Percentiles rank a stretch among this genome's conserved stretches.
These are phyloP conservation scores for Umbelopsis ramanniana DNA, from an alignment of 192 early-diverging fungal genomes.

Conservation along the genomic window DNA sequence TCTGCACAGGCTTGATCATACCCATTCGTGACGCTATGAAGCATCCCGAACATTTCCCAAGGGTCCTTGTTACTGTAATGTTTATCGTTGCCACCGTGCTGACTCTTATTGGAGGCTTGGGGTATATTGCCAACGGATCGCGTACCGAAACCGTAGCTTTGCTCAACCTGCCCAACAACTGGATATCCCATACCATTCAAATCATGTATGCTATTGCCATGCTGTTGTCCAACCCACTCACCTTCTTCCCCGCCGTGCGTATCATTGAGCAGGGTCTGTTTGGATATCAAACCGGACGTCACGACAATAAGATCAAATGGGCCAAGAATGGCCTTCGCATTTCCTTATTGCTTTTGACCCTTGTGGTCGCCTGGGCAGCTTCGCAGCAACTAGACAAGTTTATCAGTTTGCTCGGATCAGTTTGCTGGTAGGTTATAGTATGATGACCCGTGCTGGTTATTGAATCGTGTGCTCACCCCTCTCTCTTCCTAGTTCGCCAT, in stretches of 20 bases:
- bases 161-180: constrained; percentile 71
- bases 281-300: constrained; percentile 1
- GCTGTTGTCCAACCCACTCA: constrained; percentile 79
- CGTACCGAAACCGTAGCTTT: constrained; percentile 77
- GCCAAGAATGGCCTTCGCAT: constrained; percentile 64
- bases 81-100: constrained; percentile 69
- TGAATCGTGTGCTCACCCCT: neutral
- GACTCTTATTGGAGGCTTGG: constrained; percentile 65
- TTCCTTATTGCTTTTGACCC: constrained; percentile 1
- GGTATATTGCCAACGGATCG: constrained; percentile 75
- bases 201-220: constrained; percentile 84
- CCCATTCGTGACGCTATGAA: constrained; percentile 76
- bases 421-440: constrained; percentile 53
- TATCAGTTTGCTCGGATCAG: constrained; percentile 79
- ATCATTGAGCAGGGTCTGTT: constrained; percentile 80
- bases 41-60: constrained; percentile 71
- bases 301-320: constrained; percentile 58
- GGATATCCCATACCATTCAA: constrained; percentile 64
- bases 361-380: constrained; percentile 65
- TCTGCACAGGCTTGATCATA: constrained; percentile 49
- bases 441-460: neutral
- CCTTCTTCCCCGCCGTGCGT: constrained; percentile 78
- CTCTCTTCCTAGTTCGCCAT: constrained; percentile 45
- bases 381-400: constrained; percentile 78
- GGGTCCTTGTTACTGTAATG: constrained; percentile 68